phyloP scores from a whole-genome alignment of 1,284 basidiomycete genomes.

The Ustilago cynodontis region DNA sequence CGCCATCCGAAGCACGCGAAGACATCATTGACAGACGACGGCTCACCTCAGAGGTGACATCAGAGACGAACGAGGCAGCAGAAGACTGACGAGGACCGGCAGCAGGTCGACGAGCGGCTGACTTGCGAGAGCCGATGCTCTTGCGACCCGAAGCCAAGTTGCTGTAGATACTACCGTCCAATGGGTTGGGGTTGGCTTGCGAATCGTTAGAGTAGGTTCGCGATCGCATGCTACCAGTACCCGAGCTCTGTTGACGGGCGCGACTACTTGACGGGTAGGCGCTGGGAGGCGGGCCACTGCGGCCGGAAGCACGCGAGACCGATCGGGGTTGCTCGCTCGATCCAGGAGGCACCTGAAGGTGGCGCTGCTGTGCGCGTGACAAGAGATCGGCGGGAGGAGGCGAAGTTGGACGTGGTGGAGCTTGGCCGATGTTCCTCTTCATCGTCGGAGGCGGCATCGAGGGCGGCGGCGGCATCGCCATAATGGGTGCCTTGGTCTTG shows the following conservation, averaged over 20 bases:
- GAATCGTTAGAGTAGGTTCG: constrained; percentile 54
- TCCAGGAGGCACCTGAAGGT: constrained; percentile 42
- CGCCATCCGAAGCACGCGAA: constrained; percentile 42
- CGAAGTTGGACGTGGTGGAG: constrained; percentile 55
- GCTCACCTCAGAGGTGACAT: constrained; percentile 61
- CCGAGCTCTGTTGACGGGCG: constrained; percentile 42
- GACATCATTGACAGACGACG: constrained; percentile 57
- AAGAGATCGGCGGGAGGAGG: constrained; percentile 58
- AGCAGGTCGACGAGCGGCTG: constrained; percentile 29
- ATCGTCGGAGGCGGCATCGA: constrained; percentile 56
- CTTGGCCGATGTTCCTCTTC: constrained; percentile 26
- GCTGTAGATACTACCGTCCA: constrained; percentile 52
- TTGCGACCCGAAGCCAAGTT: constrained; percentile 41
- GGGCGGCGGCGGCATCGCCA: constrained; percentile 61
- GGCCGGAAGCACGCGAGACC: constrained; percentile 47
- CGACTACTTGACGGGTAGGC: constrained; percentile 28
- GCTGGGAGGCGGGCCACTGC: constrained; percentile 40
- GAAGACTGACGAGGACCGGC: constrained; percentile 49
- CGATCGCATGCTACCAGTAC: constrained; percentile 42
- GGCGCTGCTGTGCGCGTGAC: constrained; percentile 45
- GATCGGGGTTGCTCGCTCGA: constrained; percentile 40
- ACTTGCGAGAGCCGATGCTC: constrained; percentile 47
- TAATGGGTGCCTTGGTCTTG: constrained; percentile 58
- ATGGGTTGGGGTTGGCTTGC: constrained; percentile 16
- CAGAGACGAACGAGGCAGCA: constrained; percentile 60